Base-by-base conservation (phyloP, 2,329 filamentous ascomycete genomes). In the Nectriaceae sp. region DNA sequence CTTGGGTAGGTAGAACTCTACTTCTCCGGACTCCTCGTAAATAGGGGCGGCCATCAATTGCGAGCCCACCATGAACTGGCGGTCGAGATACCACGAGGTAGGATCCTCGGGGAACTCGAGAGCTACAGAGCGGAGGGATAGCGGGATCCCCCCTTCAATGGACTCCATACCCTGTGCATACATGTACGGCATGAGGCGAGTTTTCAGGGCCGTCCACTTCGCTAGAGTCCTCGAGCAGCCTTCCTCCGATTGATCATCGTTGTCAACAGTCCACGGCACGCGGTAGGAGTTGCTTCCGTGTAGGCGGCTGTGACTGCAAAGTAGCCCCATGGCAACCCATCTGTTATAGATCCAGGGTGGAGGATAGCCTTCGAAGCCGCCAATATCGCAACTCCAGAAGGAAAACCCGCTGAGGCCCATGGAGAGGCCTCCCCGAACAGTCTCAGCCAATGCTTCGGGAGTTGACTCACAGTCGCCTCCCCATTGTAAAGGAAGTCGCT, bases 401-500 rank as follows among this genome's bases (percentile, higher is more conserved):
- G 80, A 78, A 64, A 83, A 87, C 2, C 84, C 84, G 38, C 78
- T 82, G 2, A 88, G 70, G 13, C 83, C 82, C 37, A 88, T 75
- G 8, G 78, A 80, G 2, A 88, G 69, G 0, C 85, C 85, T 13
- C 85, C 85, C 8, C 85, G 81, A 5, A 88, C 68, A 1, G 82
- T 86, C 69, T 90, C 87, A 3, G 84, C 87, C 74, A 90, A 85
- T 15, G 85, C 87, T 60, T 87, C 84, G 38, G 85, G 83, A 1
- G 86, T 89, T 22, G 81, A 86, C 67, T 90, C 87, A 65, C 85
- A 89, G 70, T 90, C 87, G 46, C 87, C 87, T 26, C 87, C 87
- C 87, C 87, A 89, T 41, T 82, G 79, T 3, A 88, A 74, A 0
- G 87, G 87, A 65, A 87, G 89, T 4, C 81, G 74, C 68, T 90